phyloP scores from a whole-genome alignment of 192 early-diverging fungal genomes.

The Dimargaris xerosporica region DNA sequence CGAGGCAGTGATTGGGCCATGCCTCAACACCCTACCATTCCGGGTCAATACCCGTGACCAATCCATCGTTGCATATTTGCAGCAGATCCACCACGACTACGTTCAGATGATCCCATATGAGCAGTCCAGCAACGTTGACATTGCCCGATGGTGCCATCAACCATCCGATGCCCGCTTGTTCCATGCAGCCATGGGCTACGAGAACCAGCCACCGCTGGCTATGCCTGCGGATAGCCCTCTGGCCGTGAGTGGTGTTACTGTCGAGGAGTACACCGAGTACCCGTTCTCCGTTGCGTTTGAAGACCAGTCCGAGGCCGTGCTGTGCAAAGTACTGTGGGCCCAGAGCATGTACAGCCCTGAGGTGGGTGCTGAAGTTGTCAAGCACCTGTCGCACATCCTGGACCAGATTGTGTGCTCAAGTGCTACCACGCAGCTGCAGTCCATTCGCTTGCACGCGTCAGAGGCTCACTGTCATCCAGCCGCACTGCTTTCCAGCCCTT shows the following conservation, averaged over 20 bases:
- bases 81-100: not conserved
- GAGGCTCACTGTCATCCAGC: no score
- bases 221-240: not conserved
- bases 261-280: constrained; percentile 5
- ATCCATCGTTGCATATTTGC: not conserved
- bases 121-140: not conserved
- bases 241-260: not conserved
- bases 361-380: no score
- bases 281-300: not conserved
- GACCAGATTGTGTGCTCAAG: no score
- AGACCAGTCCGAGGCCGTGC: not conserved
- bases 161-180: not conserved
- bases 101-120: constrained; percentile 4
- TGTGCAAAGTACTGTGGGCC: constrained; percentile 4
- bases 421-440: no score
- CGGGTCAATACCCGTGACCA: not conserved
- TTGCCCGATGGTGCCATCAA: not conserved
- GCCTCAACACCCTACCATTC: constrained; percentile 4
- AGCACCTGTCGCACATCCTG: no score
- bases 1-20: not conserved
- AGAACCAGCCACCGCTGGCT: not conserved
- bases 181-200: not conserved
- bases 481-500: no score
- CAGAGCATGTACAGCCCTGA: no score
- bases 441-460: no score